Evolutionary conservation across 1,139 yeast species (phyloP).

Genomic region (Saccharomycopsis hybrid): DNA sequence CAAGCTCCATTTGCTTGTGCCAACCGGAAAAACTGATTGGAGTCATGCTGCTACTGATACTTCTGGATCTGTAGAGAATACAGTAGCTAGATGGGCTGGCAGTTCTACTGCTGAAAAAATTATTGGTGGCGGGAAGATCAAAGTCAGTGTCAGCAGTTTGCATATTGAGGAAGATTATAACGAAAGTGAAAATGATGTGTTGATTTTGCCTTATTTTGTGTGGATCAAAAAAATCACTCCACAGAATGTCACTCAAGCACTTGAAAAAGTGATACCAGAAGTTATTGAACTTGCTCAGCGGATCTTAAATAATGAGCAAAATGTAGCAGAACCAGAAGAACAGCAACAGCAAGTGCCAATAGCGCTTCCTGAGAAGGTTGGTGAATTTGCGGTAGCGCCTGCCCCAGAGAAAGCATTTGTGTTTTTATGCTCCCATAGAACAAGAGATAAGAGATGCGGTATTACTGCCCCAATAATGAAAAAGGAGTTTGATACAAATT

Average conservation of each 20-base stretch:
- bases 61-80: slow-evolving; percentile 44
- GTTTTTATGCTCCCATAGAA: slow-evolving; percentile 79
- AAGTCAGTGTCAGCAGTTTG: slow-evolving; percentile 47
- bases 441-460: slow-evolving; percentile 92
- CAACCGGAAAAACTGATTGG: slow-evolving; percentile 88
- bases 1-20: slow-evolving; percentile 65
- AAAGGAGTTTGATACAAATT: slow-evolving; percentile 65
- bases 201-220: slow-evolving; percentile 74
- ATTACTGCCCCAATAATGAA: slow-evolving; percentile 90
- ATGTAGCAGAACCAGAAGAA: slow-evolving; percentile 23
- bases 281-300: slow-evolving; percentile 25
- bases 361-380: slow-evolving; percentile 25
- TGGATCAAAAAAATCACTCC: slow-evolving; percentile 52
- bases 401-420: slow-evolving; percentile 50
- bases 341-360: slow-evolving; percentile 19
- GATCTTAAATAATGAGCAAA: too few species aligned
- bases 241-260: slow-evolving; percentile 38
- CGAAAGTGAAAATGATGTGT: slow-evolving; percentile 35
- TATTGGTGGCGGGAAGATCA: slow-evolving; percentile 25
- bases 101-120: not conserved
- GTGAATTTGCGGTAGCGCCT: slow-evolving; percentile 28
- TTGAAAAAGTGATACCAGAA: slow-evolving; percentile 41
- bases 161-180: slow-evolving; percentile 35
- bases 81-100: slow-evolving; percentile 43
- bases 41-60: slow-evolving; percentile 61